Percentiles rank a stretch among this genome's conserved stretches.
Conservation (phyloP, 441 rosid species). For the Pelargonium australe region DNA sequence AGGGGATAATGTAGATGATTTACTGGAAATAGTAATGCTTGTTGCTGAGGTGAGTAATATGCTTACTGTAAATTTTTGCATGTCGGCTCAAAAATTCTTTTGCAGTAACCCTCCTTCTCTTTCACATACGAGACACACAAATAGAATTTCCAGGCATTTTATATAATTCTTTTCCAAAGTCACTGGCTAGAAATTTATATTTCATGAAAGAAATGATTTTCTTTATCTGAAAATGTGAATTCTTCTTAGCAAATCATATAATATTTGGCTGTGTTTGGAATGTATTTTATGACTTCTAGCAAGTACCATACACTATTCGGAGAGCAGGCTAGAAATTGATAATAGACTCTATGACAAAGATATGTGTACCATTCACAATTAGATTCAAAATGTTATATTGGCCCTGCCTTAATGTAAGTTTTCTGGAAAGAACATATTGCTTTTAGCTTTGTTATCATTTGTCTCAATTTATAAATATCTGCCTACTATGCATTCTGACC, state of each 20-base stretch:
- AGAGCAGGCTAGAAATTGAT: too few relatives aligned
- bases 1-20: slow-evolving; percentile 75
- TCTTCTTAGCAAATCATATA: too few relatives aligned
- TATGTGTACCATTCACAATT: background rate
- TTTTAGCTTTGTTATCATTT: background rate
- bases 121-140: too few relatives aligned
- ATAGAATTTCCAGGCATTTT: too few relatives aligned
- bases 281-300: too few relatives aligned
- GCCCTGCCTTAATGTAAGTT: background rate
- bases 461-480: slow-evolving; percentile 16
- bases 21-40: slow-evolving; percentile 92
- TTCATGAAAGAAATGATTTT: background rate
- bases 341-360: too few relatives aligned
- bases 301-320: too few relatives aligned
- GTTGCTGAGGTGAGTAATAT: slow-evolving; percentile 83
- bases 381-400: slow-evolving; percentile 6
- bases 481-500: slow-evolving; percentile 25
- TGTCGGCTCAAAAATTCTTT: too few relatives aligned
- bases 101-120: too few relatives aligned
- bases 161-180: background rate
- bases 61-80: background rate
- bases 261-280: too few relatives aligned
- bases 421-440: background rate
- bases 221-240: background rate
- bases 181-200: background rate